Base-by-base conservation (phyloP, 2,329 filamentous ascomycete species). In the Didymella segeticola region DNA sequence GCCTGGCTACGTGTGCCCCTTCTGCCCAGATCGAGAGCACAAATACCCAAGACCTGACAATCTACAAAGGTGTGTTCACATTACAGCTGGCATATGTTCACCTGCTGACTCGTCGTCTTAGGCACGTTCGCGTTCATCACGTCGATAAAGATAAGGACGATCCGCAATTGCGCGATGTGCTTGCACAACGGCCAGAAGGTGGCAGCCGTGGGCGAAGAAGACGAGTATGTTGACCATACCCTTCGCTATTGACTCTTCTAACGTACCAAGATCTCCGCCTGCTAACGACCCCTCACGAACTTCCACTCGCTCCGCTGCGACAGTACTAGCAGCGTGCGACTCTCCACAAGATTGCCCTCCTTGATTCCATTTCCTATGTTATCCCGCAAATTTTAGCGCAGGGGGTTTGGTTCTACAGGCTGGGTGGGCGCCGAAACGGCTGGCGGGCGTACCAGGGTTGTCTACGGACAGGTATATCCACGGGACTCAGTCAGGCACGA, bases 11-110 rank as follows among this genome's bases (percentile, higher is more conserved):
- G 87, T 96, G 25, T 99, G 95, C 73, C 95, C 95, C 0, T 98
- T 97, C 71, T 99, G 95, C 73, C 90, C 91, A 1, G 92, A 96
- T 68, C 84, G 92, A 62, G 92, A 97, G 72, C 93, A 97, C 74
- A 93, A 89, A 71, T 98, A 98, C 73, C 95, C 95, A 5, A 83
- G 95, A 63, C 95, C 95, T 27, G 95, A 99, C 74, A 98, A 98
- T 79, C 79, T 99, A 50, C 93, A 97, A 79, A 87, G 93, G 91
- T 96, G 81, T 61, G 83, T 72, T 20, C 29, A 5, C 41, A n/a
- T 12, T 33, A 36, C 7, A 12, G 14, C 19, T 8, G 11, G 5
- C 11, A 11, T 31, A 3, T 14, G 4, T 11, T 4, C 10, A 12
- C 14, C 22, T 4, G 14, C 31, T 57, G 26, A 50, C 30, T 15